A percentile compares a stretch with the other conserved stretches of the same genome.
Conservation (phyloP, 2,329 filamentous ascomycete species). For the Trichoderma koningii region DNA sequence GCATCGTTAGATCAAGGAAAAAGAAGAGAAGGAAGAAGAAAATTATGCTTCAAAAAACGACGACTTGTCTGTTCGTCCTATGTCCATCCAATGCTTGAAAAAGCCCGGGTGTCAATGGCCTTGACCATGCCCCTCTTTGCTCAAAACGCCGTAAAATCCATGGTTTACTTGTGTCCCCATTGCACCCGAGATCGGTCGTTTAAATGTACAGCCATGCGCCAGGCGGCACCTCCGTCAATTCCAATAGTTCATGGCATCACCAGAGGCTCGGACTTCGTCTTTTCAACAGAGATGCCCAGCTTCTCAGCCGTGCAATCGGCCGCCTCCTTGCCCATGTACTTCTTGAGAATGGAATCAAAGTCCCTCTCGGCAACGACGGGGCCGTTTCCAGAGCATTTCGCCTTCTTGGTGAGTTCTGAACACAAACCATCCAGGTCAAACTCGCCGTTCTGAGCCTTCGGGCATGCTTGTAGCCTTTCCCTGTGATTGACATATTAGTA, state of each 20-base stretch:
- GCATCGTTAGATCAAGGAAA: slow-evolving; percentile 11
- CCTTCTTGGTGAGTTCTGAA: slow-evolving; percentile 90
- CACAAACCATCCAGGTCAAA: slow-evolving; percentile 94
- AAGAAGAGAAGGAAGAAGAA: not conserved
- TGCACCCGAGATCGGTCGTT: slow-evolving; percentile 11
- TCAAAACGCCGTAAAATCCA: slow-evolving; percentile 27
- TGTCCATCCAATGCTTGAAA: slow-evolving; percentile 21
- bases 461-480: slow-evolving; percentile 86
- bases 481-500: slow-evolving; percentile 56
- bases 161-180: slow-evolving; percentile 16
- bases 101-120: slow-evolving; percentile 8
- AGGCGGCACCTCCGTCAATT: not conserved
- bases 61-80: slow-evolving; percentile 22
- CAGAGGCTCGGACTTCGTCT: slow-evolving; percentile 31
- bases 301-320: slow-evolving; percentile 40
- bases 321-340: slow-evolving; percentile 56
- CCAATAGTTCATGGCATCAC: slow-evolving; percentile 21
- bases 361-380: slow-evolving; percentile 88
- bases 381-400: slow-evolving; percentile 88
- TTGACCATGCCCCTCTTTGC: slow-evolving; percentile 20
- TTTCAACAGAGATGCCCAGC: slow-evolving; percentile 62
- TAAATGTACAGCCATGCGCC: slow-evolving; percentile 27
- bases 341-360: slow-evolving; percentile 76
- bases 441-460: slow-evolving; percentile 84
- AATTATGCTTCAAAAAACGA: slow-evolving; percentile 19